Conservation (phyloP, 2,329 filamentous ascomycete species). For the Penicillium sp. region DNA sequence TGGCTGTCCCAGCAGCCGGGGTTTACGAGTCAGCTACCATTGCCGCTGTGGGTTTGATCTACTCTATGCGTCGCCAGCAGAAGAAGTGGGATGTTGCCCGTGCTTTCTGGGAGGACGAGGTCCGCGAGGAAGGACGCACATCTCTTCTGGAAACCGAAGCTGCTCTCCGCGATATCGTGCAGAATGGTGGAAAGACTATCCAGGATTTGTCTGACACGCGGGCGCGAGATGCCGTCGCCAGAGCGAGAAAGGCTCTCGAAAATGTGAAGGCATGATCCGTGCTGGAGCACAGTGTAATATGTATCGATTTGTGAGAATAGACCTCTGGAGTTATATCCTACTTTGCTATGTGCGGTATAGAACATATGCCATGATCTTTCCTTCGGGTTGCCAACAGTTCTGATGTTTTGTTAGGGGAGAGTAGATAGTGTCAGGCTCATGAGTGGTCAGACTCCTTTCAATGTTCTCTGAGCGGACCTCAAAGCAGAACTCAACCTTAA, state of each 20-base stretch:
- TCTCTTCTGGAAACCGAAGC: slow-evolving; percentile 56
- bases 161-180: slow-evolving; percentile 48
- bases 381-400: too few species aligned
- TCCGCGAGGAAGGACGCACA: slow-evolving; percentile 58
- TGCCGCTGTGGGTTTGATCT: slow-evolving; percentile 59
- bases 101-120: slow-evolving; percentile 51
- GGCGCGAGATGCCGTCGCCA: slow-evolving; percentile 47
- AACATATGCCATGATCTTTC: neutral
- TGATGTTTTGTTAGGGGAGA: too few species aligned
- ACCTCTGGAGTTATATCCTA: slow-evolving; percentile 19
- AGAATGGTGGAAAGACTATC: slow-evolving; percentile 42
- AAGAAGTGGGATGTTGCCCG: slow-evolving; percentile 58
- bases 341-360: slow-evolving; percentile 15
- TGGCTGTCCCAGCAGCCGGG: slow-evolving; percentile 52
- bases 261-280: slow-evolving; percentile 28
- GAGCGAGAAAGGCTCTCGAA: slow-evolving; percentile 49
- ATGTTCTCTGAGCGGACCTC: too few species aligned
- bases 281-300: slow-evolving; percentile 10
- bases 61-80: slow-evolving; percentile 58
- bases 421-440: too few species aligned
- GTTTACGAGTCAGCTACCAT: slow-evolving; percentile 60
- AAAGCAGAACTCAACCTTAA: too few species aligned
- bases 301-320: slow-evolving; percentile 18
- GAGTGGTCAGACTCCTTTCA: too few species aligned
- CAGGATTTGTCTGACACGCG: slow-evolving; percentile 40